phyloP scores from a whole-genome alignment of 1,139 yeast genomes.

The Wickerhamiella pararugosa region DNA sequence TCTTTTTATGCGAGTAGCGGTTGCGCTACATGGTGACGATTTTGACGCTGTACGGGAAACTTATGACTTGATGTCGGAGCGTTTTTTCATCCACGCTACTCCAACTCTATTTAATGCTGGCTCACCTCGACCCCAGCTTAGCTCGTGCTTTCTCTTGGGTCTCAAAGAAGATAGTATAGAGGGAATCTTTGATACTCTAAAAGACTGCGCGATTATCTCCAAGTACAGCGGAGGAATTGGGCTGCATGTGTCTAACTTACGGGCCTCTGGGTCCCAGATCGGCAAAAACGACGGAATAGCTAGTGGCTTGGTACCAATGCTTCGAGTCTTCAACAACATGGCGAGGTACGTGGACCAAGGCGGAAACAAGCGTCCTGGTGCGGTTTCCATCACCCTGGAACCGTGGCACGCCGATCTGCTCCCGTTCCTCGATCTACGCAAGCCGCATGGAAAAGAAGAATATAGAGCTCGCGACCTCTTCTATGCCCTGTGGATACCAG shows the following conservation, averaged over 20 bases:
- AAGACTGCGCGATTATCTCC: conserved; percentile 62
- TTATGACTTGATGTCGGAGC: conserved; percentile 59
- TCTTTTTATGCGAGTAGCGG: conserved; percentile 61
- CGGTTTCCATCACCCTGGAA: conserved; percentile 64
- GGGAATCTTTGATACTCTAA: conserved; percentile 64
- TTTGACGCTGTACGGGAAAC: conserved; percentile 49
- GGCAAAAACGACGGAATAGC: conserved; percentile 68
- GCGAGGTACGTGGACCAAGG: conserved; percentile 85
- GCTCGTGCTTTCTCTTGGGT: conserved; percentile 66
- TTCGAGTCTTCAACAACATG: conserved; percentile 66
- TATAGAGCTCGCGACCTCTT: conserved; percentile 68
- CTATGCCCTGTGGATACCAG: conserved; percentile 76
- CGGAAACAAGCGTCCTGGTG: conserved; percentile 78
- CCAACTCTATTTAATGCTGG: conserved; percentile 77
- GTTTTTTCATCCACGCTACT: conserved; percentile 65
- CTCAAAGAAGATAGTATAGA: conserved; percentile 72
- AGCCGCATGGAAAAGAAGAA: conserved; percentile 75
- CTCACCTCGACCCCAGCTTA: conserved; percentile 57
- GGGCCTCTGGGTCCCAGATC: conserved; percentile 57
- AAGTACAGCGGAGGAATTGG: conserved; percentile 81
- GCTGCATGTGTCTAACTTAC: conserved; percentile 57
- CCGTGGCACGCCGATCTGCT: conserved; percentile 79
- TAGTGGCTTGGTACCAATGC: conserved; percentile 70
- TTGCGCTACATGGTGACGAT: conserved; percentile 61
- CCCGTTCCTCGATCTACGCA: conserved; percentile 57